These are phyloP conservation scores for Cadophora malorum DNA, from an alignment of 2,329 filamentous ascomycete species.

Conservation along the genomic window DNA sequence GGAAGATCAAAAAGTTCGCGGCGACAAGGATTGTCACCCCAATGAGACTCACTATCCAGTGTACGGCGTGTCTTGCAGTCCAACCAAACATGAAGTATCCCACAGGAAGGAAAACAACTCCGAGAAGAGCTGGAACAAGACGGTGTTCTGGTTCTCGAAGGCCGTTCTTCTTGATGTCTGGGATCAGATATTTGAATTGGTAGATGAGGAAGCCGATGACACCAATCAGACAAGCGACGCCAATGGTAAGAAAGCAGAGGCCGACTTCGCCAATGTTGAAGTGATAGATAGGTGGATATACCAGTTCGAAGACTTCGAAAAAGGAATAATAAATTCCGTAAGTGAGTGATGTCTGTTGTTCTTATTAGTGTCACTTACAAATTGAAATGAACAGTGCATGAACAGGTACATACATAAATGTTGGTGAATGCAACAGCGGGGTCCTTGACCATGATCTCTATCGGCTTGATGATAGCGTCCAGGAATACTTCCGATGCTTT, in stretches of 20 bases:
- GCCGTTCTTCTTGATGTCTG: constrained; percentile 54
- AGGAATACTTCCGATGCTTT: constrained; percentile 53
- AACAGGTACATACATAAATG: constrained; percentile 20
- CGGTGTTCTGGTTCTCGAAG: constrained; percentile 57
- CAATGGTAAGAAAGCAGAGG: constrained; percentile 63
- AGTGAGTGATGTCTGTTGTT: constrained; percentile 51
- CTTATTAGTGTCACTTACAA: constrained; percentile 1
- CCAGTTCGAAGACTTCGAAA: constrained; percentile 71
- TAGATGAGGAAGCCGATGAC: constrained; percentile 57
- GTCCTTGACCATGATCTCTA: constrained; percentile 64
- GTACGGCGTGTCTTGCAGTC: constrained; percentile 56
- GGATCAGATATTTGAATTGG: constrained; percentile 53
- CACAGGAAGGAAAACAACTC: constrained; percentile 57
- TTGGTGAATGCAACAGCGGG: constrained; percentile 45
- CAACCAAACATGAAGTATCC: constrained; percentile 64
- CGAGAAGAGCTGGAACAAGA: constrained; percentile 58
- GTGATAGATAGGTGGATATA: constrained; percentile 62
- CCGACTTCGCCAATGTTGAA: constrained; percentile 64
- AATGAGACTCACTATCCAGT: constrained; percentile 61
- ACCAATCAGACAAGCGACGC: constrained; percentile 57
- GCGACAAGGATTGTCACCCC: constrained; percentile 58
- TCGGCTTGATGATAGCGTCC: constrained; percentile 64
- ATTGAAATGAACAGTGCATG: neutral
- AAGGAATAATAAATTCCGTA: constrained; percentile 67
- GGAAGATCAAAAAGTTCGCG: constrained; percentile 59